Evolutionary conservation across 306 rosid genomes (phyloP).

Genomic region (Prunus mongolica): DNA sequence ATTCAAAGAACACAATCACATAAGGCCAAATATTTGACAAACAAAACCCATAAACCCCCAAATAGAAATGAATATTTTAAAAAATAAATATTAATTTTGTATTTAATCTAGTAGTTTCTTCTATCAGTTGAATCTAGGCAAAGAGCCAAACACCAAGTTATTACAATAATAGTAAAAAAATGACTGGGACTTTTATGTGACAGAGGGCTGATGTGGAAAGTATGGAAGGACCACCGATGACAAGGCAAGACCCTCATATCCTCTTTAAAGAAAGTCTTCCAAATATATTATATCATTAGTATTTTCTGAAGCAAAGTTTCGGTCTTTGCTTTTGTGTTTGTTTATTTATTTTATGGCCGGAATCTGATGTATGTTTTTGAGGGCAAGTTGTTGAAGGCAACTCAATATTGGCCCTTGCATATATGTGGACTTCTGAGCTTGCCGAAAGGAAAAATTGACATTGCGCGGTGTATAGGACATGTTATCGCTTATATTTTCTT

Average conservation of each 20-base stretch:
- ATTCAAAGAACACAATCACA: neutral
- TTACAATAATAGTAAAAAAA: neutral
- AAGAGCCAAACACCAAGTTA: neutral
- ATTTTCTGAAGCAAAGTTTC: neutral
- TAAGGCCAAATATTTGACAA: neutral
- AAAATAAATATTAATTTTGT: neutral
- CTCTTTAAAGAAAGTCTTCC: neutral
- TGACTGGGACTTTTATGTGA: neutral
- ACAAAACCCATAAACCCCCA: neutral
- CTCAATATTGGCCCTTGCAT: neutral
- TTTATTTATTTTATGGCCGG: neutral
- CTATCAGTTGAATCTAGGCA: neutral
- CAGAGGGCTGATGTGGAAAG: constrained; percentile 3
- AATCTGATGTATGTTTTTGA: neutral
- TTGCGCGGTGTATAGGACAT: neutral
- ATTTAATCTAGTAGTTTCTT: neutral
- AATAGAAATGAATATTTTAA: neutral
- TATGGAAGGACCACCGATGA: constrained; percentile 3
- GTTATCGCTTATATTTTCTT: neutral
- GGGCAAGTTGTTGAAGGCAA: neutral
- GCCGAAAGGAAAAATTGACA: too few species aligned
- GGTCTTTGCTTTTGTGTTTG: neutral
- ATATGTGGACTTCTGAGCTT: too few species aligned
- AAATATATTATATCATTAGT: neutral
- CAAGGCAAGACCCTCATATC: neutral